phyloP scores from a whole-genome alignment of 1,284 basidiomycete genomes.

The Ceratobasidium sp. region DNA sequence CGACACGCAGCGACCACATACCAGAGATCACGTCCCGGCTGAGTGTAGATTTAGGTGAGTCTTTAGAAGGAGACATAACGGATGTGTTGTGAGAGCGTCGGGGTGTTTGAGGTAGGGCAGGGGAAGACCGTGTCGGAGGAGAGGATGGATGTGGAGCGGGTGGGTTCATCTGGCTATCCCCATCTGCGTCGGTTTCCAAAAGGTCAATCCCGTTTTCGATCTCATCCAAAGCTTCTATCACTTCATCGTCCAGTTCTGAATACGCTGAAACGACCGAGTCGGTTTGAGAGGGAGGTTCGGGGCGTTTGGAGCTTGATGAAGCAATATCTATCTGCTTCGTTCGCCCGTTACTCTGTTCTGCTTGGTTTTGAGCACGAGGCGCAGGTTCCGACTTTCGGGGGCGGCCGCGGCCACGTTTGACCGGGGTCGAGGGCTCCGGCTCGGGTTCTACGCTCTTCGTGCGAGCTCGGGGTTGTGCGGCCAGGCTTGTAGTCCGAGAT shows the following conservation, averaged over 20 bases:
- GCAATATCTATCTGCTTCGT: neutral
- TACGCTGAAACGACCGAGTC: slow-evolving; percentile 24
- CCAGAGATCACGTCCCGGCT: slow-evolving; percentile 32
- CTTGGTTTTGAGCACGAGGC: neutral
- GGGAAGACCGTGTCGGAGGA: neutral
- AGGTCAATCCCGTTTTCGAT: slow-evolving; percentile 29
- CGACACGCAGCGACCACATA: slow-evolving; percentile 26
- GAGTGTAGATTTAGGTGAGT: slow-evolving; percentile 20
- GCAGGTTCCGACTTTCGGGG: slow-evolving; percentile 36
- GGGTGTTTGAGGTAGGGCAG: slow-evolving; percentile 19
- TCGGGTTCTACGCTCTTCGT: slow-evolving; percentile 11
- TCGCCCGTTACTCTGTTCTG: neutral
- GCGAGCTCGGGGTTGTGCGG: neutral
- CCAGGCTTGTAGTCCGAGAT: slow-evolving; percentile 12
- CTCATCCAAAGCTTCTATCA: slow-evolving; percentile 31
- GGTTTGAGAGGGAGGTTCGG: slow-evolving; percentile 18
- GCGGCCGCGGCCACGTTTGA: slow-evolving; percentile 23
- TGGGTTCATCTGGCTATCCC: slow-evolving; percentile 41
- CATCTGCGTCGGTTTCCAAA: slow-evolving; percentile 18
- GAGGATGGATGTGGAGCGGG: neutral
- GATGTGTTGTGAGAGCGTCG: neutral
- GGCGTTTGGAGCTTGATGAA: neutral
- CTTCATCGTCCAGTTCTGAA: slow-evolving; percentile 19
- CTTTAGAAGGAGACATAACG: slow-evolving; percentile 1
- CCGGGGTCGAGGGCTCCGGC: neutral